Base-by-base conservation (phyloP, 2,329 filamentous ascomycete species). In the Didymosphaeria variabile region DNA sequence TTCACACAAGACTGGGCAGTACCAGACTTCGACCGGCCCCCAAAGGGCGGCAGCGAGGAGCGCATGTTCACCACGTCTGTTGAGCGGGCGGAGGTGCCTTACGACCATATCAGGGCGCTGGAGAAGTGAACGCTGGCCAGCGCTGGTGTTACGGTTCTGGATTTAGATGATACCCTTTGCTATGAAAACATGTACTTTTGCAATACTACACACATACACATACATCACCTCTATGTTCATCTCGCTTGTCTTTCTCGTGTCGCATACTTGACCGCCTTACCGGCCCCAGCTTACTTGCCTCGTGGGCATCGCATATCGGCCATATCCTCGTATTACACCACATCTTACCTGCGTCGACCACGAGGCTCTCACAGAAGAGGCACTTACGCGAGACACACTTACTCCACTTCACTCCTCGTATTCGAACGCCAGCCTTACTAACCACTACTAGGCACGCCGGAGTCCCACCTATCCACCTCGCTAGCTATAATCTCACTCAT, bases 71-170 rank as follows among this genome's bases (percentile, higher is more conserved):
- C 60, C 58, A 63, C 67, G 51, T 65, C 61, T 8, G 64, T 66
- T 13, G 64, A 65, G 46, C 44, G 66, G 38, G 65, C 66, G n/a
- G 56, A 63, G 60, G 50, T 62, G 2, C 65, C 67, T 38, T 67
- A 55, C 57, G 66, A 70, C 62, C 60, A 66, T 57, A 58, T 67
- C 32, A 56, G 59, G 58, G 59, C 44, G 40, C 12, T 56, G 58
- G 64, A 65, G 60, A 64, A 64, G 34, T 66, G 38, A 62, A 42
- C 6, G 19, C 10, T 5, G 17, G 12, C 26, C 17, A 19, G 57
- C 17, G 4, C 21, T 34, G 36, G 21, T 42, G 23, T 53, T 51
- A 42, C 19, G 5, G 50, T 54, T 42, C 17, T 17, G 15, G 50
- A 32, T 54, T 36, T 31, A 23, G 26, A 51, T 55, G 57, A 52